phyloP scores from a whole-genome alignment of 2,329 filamentous ascomycete genomes.

The Capronia epimyces region DNA sequence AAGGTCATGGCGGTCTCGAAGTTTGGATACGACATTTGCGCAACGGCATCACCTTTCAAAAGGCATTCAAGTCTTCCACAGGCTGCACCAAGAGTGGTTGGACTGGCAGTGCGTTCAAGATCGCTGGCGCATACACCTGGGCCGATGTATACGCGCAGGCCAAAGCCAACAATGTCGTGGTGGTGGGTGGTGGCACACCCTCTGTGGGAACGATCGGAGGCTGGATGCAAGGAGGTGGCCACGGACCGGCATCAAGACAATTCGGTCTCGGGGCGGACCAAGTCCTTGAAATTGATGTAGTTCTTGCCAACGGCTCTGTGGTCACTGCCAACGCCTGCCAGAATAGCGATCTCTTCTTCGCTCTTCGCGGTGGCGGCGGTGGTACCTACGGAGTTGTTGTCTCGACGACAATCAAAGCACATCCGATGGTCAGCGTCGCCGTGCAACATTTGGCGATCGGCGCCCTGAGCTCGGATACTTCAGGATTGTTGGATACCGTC shows the following conservation, averaged over 20 bases:
- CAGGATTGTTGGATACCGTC: slow-evolving; percentile 28
- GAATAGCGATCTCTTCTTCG: slow-evolving; percentile 45
- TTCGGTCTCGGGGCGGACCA: slow-evolving; percentile 31
- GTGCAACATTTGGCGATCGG: slow-evolving; percentile 30
- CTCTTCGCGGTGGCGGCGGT: slow-evolving; percentile 51
- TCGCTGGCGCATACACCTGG: slow-evolving; percentile 33
- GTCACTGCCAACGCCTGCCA: slow-evolving; percentile 17
- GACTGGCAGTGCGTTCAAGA: slow-evolving; percentile 32
- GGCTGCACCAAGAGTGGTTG: slow-evolving; percentile 31
- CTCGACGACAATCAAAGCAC: slow-evolving; percentile 41
- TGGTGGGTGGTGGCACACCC: slow-evolving; percentile 32
- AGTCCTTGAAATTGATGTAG: slow-evolving; percentile 29
- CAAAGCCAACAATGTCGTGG: slow-evolving; percentile 28
- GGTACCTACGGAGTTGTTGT: slow-evolving; percentile 44
- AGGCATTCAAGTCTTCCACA: slow-evolving; percentile 26
- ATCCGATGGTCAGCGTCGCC: slow-evolving; percentile 36
- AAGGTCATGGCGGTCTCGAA: slow-evolving; percentile 32
- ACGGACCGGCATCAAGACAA: slow-evolving; percentile 27
- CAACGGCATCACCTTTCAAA: slow-evolving; percentile 31
- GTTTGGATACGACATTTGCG: slow-evolving; percentile 33
- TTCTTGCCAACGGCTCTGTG: slow-evolving; percentile 27
- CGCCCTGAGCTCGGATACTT: slow-evolving; percentile 22
- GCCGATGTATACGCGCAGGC: slow-evolving; percentile 33
- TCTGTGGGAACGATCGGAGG: slow-evolving; percentile 28
- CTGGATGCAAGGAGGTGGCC: slow-evolving; percentile 32